Evolutionary conservation across 768 basidiomycete genomes (phyloP).

Genomic region (Termitomyces sp.): DNA sequence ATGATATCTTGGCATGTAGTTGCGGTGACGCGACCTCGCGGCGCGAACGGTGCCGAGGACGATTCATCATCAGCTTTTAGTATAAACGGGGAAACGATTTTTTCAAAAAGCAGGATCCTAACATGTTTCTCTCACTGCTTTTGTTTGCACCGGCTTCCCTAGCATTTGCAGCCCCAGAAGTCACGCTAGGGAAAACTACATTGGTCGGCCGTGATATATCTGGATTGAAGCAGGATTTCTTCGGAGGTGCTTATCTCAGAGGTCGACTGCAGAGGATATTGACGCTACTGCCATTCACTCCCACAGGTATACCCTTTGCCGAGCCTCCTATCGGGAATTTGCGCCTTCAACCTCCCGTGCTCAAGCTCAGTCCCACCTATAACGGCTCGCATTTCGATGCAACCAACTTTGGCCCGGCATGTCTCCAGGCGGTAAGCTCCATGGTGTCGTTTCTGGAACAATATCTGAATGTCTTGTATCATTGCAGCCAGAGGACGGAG

Average conservation of each 20-base stretch:
- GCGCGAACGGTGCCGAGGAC: neutral
- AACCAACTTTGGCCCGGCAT: slow-evolving; percentile 30
- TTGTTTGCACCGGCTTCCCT: slow-evolving; percentile 3
- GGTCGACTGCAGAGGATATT: neutral
- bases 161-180: slow-evolving; percentile 23
- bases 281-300: slow-evolving; percentile 3
- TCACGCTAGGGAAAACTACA: slow-evolving; percentile 32
- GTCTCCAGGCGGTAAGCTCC: slow-evolving; percentile 37
- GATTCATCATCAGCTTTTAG: neutral
- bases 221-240: slow-evolving; percentile 35
- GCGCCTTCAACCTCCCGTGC: slow-evolving; percentile 24
- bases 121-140: neutral
- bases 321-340: slow-evolving; percentile 44
- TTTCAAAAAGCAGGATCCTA: neutral
- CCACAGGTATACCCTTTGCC: slow-evolving; percentile 48
- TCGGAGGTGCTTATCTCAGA: slow-evolving; percentile 30
- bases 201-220: slow-evolving; percentile 30
- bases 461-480: too few species aligned
- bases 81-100: neutral
- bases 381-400: slow-evolving; percentile 34
- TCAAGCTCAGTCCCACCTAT: slow-evolving; percentile 31
- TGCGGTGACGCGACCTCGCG: neutral
- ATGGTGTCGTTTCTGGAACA: neutral
- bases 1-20: neutral
- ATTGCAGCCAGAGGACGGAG: neutral